Evolutionary conservation across 225 moss, liverwort and hornwort genomes (phyloP), one percentile per base, ranked within the genome.

Genomic region (Lunularia cruciata): DNA sequence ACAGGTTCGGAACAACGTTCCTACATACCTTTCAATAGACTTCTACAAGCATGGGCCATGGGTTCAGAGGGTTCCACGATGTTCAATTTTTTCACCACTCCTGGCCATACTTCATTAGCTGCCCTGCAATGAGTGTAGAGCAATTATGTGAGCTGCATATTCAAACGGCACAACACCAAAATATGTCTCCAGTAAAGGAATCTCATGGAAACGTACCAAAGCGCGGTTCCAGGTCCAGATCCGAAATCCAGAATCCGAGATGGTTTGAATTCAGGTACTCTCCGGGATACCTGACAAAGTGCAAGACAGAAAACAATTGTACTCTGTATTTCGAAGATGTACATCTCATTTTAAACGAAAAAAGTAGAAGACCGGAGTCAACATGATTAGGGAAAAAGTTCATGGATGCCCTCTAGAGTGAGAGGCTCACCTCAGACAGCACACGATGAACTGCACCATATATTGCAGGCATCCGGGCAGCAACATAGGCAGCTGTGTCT

Each of bases 381-480:
- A 47, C 18, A 18, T 47, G 46, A 10, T 10, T 18, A 18, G 18
- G 46, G 18, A n/a, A n/a, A n/a, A n/a, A n/a, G n/a, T n/a, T n/a
- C n/a, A n/a, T n/a, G n/a, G n/a, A n/a, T n/a, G n/a, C n/a, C n/a
- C n/a, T n/a, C n/a, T n/a, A 19, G 12, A 1, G 16, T 18, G 3
- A 35, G 10, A 52, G 11, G 8, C n/a, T 67, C n/a, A 98, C 78
- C 83, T 98, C 96, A 13, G 82, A 78, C 63, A 98, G 60, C 27
- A 98, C 96, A 2, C 96, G 92, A 67, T 98, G 77, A 42, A 88
- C 81, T 28, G 90, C 85, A 70, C 90, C 89, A 69, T 93, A 98
- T 22, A 91, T 86, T 46, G 96, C 92, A 51, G 96, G 96, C 92
- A 98, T 92, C 56, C 96, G 89, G 45, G 92, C 89, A 8, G 96